These are phyloP conservation scores for Myxozyma kluyveri DNA, from an alignment of 805 yeast genomes.

Conservation along the genomic window DNA sequence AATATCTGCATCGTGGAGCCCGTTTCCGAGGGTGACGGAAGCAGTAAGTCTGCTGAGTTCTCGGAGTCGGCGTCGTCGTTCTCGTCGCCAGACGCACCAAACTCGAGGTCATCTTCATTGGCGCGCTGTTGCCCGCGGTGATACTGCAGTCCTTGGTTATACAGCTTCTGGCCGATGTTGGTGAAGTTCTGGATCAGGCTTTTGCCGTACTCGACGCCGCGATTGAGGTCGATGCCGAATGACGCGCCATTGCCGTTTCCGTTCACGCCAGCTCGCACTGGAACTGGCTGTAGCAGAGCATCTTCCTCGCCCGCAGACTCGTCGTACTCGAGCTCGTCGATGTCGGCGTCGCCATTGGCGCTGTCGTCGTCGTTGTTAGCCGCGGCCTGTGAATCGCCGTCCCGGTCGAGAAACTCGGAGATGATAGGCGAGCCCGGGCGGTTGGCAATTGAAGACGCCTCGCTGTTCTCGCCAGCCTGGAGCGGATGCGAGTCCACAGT, in stretches of 20 bases:
- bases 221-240: not conserved
- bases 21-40: slow-evolving; percentile 30
- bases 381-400: not conserved
- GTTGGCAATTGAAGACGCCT: slow-evolving; percentile 4
- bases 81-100: not conserved
- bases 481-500: slow-evolving; percentile 20
- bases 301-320: slow-evolving; percentile 20
- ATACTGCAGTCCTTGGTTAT: not conserved
- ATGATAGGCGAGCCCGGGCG: slow-evolving; percentile 26
- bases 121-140: slow-evolving; percentile 2
- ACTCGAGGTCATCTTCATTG: slow-evolving; percentile 6
- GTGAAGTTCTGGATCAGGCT: slow-evolving; percentile 8
- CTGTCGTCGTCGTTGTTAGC: not conserved
- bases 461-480: slow-evolving; percentile 1
- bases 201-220: not conserved
- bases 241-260: not conserved
- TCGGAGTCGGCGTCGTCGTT: slow-evolving; percentile 10
- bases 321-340: slow-evolving; percentile 28
- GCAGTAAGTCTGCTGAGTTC: slow-evolving; percentile 25
- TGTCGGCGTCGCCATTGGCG: not conserved
- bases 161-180: slow-evolving; percentile 4
- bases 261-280: slow-evolving; percentile 11
- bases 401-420: slow-evolving; percentile 14
- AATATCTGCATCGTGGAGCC: slow-evolving; percentile 4
- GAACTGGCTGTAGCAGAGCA: slow-evolving; percentile 20